phyloP scores from a whole-genome alignment of 1,139 yeast genomes.

The Geotrichum aggregatum region DNA sequence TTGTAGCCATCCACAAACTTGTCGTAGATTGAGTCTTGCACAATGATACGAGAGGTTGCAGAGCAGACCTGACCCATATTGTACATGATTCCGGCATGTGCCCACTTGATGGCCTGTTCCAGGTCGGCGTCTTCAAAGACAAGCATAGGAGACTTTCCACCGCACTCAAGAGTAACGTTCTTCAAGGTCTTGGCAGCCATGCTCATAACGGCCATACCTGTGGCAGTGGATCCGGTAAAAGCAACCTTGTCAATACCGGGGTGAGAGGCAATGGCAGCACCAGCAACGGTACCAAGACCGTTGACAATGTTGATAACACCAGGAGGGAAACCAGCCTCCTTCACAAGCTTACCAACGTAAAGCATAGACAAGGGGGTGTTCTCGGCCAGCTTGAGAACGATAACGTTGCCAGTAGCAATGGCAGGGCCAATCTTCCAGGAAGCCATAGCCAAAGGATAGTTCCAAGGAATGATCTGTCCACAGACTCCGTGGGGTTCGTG shows the following conservation, averaged over 20 bases:
- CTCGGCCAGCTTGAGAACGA: slow-evolving; percentile 72
- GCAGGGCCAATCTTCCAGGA: slow-evolving; percentile 76
- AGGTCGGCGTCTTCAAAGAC: slow-evolving; percentile 71
- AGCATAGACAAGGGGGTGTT: slow-evolving; percentile 75
- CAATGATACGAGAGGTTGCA: slow-evolving; percentile 78
- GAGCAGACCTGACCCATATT: slow-evolving; percentile 87
- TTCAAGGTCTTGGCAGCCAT: slow-evolving; percentile 65
- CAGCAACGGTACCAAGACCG: slow-evolving; percentile 71
- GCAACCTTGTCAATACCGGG: slow-evolving; percentile 72
- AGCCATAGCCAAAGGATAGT: slow-evolving; percentile 77
- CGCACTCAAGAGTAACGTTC: slow-evolving; percentile 78
- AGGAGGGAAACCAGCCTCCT: slow-evolving; percentile 72
- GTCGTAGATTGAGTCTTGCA: slow-evolving; percentile 72
- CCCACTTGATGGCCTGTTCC: slow-evolving; percentile 56
- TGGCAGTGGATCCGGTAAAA: slow-evolving; percentile 77
- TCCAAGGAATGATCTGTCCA: slow-evolving; percentile 90
- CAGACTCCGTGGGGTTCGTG: slow-evolving; percentile 82
- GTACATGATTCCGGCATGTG: slow-evolving; percentile 61
- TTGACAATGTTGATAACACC: slow-evolving; percentile 76
- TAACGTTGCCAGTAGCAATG: slow-evolving; percentile 72
- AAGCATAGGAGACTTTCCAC: slow-evolving; percentile 80
- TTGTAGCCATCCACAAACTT: slow-evolving; percentile 57
- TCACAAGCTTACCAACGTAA: slow-evolving; percentile 55
- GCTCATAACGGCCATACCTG: slow-evolving; percentile 68
- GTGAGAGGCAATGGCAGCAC: slow-evolving; percentile 69